Conservation (phyloP, 371 early-diverging fungal species). For the Mucor indicus region DNA sequence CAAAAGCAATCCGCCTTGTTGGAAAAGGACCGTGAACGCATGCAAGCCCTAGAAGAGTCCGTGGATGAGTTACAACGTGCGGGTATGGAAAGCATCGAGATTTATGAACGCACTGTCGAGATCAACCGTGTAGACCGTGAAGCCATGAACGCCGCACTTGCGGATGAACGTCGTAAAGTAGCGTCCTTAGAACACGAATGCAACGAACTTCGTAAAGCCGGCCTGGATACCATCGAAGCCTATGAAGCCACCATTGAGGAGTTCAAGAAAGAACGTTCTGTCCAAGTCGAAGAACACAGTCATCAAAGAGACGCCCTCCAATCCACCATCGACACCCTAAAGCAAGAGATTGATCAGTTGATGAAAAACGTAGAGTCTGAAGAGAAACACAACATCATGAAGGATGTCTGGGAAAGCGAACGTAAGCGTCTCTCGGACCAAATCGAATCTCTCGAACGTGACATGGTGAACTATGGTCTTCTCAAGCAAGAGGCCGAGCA, state of each 20-base stretch:
- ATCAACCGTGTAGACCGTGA: slow-evolving; percentile 50
- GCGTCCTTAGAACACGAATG: slow-evolving; percentile 12
- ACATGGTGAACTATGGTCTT: slow-evolving; percentile 27
- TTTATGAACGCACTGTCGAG: slow-evolving; percentile 52
- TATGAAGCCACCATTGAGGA: slow-evolving; percentile 31
- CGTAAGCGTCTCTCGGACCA: slow-evolving; percentile 51
- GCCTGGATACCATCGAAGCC: slow-evolving; percentile 21
- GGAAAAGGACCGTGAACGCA: slow-evolving; percentile 26
- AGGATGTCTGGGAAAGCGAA: slow-evolving; percentile 56
- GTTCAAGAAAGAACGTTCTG: slow-evolving; percentile 29
- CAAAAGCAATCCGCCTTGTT: slow-evolving; percentile 22
- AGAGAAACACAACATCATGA: slow-evolving; percentile 43
- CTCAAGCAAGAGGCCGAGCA: slow-evolving; percentile 37
- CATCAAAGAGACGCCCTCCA: slow-evolving; percentile 31
- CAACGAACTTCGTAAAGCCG: slow-evolving; percentile 20
- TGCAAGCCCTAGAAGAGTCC: slow-evolving; percentile 29
- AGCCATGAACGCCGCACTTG: slow-evolving; percentile 36
- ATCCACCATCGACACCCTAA: slow-evolving; percentile 42
- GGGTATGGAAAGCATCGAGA: slow-evolving; percentile 54
- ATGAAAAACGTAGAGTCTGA: slow-evolving; percentile 39
- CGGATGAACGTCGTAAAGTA: slow-evolving; percentile 40
- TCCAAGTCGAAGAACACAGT: slow-evolving; percentile 16
- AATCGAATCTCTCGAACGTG: slow-evolving; percentile 31
- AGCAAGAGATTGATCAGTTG: slow-evolving; percentile 46
- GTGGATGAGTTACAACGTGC: slow-evolving; percentile 48